phyloP scores from a whole-genome alignment of 805 yeast species.

The Starmera caribaea region DNA sequence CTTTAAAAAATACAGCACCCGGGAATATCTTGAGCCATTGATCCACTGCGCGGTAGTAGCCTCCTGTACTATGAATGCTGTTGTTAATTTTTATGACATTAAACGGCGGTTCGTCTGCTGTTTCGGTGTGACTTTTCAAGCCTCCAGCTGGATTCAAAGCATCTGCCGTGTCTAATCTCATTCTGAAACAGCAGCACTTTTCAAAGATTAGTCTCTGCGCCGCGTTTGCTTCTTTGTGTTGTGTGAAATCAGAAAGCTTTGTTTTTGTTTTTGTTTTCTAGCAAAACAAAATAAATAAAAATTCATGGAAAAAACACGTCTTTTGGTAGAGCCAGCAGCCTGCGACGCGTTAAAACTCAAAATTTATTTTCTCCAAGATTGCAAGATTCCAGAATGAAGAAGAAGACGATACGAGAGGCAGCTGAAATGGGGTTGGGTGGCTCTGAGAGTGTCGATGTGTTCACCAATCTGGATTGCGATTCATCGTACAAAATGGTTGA shows the following conservation, averaged over 20 bases:
- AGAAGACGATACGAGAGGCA: background rate
- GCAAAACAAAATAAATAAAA: background rate
- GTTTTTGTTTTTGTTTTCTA: too few species aligned
- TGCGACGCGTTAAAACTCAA: background rate
- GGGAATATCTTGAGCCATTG: conserved; percentile 37
- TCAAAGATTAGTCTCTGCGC: too few species aligned
- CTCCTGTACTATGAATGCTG: conserved; percentile 10
- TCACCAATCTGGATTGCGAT: conserved; percentile 18
- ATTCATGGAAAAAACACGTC: background rate
- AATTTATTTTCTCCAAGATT: too few species aligned
- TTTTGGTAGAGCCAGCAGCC: background rate
- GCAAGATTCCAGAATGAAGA: too few species aligned
- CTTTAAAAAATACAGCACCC: conserved; percentile 42
- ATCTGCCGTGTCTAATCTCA: too few species aligned
- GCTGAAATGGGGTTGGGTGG: background rate
- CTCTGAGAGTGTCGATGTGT: conserved; percentile 15
- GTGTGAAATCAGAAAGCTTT: too few species aligned
- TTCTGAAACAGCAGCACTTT: too few species aligned
- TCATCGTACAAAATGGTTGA: conserved; percentile 39
- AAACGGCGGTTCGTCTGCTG: conserved; percentile 10
- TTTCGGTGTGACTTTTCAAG: too few species aligned
- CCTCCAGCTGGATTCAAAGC: too few species aligned
- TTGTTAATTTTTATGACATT: conserved; percentile 14
- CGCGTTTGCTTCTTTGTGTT: too few species aligned
- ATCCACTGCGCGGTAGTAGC: conserved; percentile 9